Percentiles rank a stretch among this genome's conserved stretches.
These are phyloP conservation scores for Murraya paniculata DNA, from an alignment of 345 rosid genomes.

Conservation along the genomic window DNA sequence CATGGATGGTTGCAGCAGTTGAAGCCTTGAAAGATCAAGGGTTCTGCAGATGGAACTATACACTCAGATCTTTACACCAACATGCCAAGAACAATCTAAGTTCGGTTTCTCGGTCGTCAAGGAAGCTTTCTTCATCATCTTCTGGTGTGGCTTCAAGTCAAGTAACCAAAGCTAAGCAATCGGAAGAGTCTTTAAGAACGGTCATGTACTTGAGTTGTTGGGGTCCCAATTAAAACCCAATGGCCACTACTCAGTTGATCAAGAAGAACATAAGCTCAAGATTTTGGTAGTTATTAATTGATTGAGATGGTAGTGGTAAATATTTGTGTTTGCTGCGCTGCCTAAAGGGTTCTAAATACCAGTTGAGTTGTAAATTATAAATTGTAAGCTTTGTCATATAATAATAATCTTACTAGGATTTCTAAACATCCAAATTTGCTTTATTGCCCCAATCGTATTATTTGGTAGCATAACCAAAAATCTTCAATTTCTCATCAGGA, in stretches of 20 bases:
- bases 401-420: neutral
- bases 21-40: conserved; percentile 68
- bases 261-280: neutral
- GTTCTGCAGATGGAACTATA: conserved; percentile 54
- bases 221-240: conserved; percentile 7
- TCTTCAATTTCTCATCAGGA: too few species aligned
- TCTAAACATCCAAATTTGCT: too few species aligned
- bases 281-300: neutral
- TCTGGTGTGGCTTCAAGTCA: conserved; percentile 15
- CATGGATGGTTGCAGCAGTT: conserved; percentile 55
- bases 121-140: conserved; percentile 40
- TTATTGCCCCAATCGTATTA: too few species aligned
- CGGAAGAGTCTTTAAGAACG: conserved; percentile 47
- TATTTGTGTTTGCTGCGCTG: neutral
- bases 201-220: conserved; percentile 61
- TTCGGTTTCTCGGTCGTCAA: conserved; percentile 42
- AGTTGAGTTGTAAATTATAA: too few species aligned
- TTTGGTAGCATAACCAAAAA: too few species aligned
- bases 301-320: neutral
- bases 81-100: conserved; percentile 38
- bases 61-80: conserved; percentile 36
- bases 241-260: neutral
- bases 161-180: conserved; percentile 9
- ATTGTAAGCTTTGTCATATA: neutral
- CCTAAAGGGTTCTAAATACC: neutral